Evolutionary conservation across 805 yeast genomes (phyloP).

Genomic region (Schwanniomyces occidentalis): DNA sequence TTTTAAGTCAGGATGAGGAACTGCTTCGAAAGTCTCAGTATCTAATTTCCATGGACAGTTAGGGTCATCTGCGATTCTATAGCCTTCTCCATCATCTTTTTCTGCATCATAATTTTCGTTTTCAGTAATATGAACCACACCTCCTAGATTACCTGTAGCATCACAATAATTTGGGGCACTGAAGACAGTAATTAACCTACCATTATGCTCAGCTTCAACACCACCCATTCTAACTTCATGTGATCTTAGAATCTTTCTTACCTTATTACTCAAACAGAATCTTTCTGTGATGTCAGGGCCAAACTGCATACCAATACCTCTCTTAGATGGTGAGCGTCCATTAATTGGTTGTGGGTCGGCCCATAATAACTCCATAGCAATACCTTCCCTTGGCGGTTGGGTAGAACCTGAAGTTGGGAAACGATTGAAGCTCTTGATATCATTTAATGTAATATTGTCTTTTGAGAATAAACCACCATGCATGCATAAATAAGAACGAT

Average conservation of each 20-base stretch:
- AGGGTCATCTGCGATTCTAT: slow-evolving; percentile 31
- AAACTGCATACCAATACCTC: slow-evolving; percentile 95
- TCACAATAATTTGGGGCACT: slow-evolving; percentile 99
- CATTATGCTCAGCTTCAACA: slow-evolving; percentile 83
- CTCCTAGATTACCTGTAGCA: slow-evolving; percentile 86
- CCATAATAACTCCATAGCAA: slow-evolving; percentile 97
- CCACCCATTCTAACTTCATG: slow-evolving; percentile 96
- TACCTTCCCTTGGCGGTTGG: slow-evolving; percentile 89
- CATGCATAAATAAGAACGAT: slow-evolving; percentile 78
- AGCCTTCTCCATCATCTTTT: slow-evolving; percentile 45
- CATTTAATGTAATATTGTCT: slow-evolving; percentile 68
- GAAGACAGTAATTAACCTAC: slow-evolving; percentile 87
- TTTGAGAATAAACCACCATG: slow-evolving; percentile 94
- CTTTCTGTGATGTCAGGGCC: slow-evolving; percentile 91
- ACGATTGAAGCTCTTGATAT: slow-evolving; percentile 70
- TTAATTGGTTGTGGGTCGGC: slow-evolving; percentile 84
- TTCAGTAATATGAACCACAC: slow-evolving; percentile 70
- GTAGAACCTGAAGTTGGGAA: slow-evolving; percentile 50
- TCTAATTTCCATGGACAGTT: slow-evolving; percentile 50
- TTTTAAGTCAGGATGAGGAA: slow-evolving; percentile 83
- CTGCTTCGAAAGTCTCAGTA: slow-evolving; percentile 70
- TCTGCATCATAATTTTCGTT: slow-evolving; percentile 46
- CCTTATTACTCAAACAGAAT: slow-evolving; percentile 70
- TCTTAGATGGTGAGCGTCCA: slow-evolving; percentile 85
- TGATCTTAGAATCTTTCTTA: slow-evolving; percentile 83